These are phyloP conservation scores for Xylaria cubensis DNA, from an alignment of 495 filamentous ascomycete species.

Conservation along the genomic window DNA sequence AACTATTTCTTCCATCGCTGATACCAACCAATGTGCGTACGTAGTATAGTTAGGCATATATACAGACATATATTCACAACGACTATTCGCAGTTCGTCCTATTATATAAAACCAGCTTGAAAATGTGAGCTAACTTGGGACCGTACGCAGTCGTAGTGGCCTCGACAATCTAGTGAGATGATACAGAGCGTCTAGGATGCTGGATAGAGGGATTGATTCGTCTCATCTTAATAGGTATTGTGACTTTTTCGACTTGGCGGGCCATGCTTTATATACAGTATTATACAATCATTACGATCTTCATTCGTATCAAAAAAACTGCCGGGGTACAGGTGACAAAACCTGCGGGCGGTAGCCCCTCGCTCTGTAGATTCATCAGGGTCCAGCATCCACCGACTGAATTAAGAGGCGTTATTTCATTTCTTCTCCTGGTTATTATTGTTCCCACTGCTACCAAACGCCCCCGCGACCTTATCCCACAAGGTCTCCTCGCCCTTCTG, in stretches of 20 bases:
- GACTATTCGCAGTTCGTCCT: neutral
- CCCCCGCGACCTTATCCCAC: slow-evolving; percentile 52
- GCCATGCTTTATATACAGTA: slow-evolving; percentile 23
- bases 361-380: neutral
- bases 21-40: no score
- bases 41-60: neutral
- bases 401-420: neutral
- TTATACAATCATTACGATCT: slow-evolving; percentile 15
- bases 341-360: neutral
- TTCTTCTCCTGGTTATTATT: slow-evolving; percentile 14
- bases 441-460: slow-evolving; percentile 13
- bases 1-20: neutral
- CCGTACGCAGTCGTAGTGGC: neutral
- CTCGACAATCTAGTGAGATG: no score
- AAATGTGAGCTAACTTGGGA: neutral
- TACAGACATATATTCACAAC: neutral
- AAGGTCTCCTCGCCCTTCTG: slow-evolving; percentile 63
- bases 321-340: no score
- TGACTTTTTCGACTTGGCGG: neutral
- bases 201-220: neutral
- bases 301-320: neutral
- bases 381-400: neutral
- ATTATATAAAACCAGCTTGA: neutral
- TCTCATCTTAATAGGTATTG: neutral
- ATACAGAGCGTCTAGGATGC: neutral